Evolutionary conservation across 306 rosid genomes (phyloP).

Genomic region (Biancaea sappan): DNA sequence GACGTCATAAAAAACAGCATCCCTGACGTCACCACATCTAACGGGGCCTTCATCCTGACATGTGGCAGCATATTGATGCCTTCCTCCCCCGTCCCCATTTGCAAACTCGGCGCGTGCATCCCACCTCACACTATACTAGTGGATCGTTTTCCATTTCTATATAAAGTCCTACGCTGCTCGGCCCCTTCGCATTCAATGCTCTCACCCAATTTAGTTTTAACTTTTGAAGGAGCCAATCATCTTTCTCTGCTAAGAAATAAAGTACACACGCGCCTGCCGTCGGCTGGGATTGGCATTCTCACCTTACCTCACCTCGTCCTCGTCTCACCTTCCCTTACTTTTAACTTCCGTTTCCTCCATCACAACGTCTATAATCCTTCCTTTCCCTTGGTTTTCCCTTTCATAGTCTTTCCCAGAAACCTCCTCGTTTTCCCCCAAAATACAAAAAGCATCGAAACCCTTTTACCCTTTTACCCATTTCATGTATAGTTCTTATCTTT

Average conservation of each 20-base stretch:
- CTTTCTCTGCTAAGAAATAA: neutral
- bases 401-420: conserved; percentile 5
- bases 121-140: neutral
- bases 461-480: neutral
- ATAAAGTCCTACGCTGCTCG: neutral
- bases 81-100: neutral
- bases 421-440: neutral
- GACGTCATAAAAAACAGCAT: neutral
- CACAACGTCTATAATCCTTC: neutral
- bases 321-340: neutral
- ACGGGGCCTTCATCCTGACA: conserved; percentile 15
- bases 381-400: neutral
- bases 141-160: neutral
- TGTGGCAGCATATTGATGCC: conserved; percentile 30
- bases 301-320: neutral
- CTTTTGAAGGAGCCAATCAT: neutral
- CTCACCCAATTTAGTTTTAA: conserved; percentile 4
- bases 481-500: conserved; percentile 13
- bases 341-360: conserved; percentile 25
- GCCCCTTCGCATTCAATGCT: conserved; percentile 14
- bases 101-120: conserved; percentile 15
- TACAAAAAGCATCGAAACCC: neutral
- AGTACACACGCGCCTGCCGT: conserved; percentile 37
- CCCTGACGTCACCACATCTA: conserved; percentile 32
- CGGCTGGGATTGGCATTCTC: conserved; percentile 25